Evolutionary conservation across 768 basidiomycete species (phyloP).

Genomic region (Krasilnikovozyma curviuscula): DNA sequence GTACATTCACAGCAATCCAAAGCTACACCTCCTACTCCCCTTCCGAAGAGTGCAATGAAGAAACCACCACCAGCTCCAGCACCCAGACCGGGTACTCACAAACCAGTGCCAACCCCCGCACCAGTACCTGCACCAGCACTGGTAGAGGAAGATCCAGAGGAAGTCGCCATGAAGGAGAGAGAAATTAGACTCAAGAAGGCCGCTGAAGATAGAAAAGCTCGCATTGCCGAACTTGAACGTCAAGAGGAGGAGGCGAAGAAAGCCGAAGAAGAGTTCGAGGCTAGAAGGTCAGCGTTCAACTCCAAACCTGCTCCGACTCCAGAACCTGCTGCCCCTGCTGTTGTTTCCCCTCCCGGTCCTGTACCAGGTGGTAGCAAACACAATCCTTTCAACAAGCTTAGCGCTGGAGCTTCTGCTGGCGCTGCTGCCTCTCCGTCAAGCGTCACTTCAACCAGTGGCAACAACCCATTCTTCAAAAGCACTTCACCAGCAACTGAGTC

Average conservation of each 20-base stretch:
- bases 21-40: constrained; percentile 26
- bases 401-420: constrained; percentile 22
- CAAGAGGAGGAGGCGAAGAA: constrained; percentile 51
- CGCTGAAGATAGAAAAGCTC: constrained; percentile 43
- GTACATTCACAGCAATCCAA: constrained; percentile 14
- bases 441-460: constrained; percentile 31
- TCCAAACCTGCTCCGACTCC: constrained; percentile 13
- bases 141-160: constrained; percentile 52
- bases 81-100: constrained; percentile 13
- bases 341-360: constrained; percentile 19
- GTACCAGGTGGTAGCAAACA: constrained; percentile 10
- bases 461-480: constrained; percentile 56
- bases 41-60: constrained; percentile 24
- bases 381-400: constrained; percentile 51
- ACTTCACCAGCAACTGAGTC: constrained; percentile 3
- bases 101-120: constrained; percentile 24
- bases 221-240: constrained; percentile 37
- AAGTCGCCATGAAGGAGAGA: constrained; percentile 44
- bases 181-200: constrained; percentile 55
- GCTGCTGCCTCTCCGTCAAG: constrained; percentile 26
- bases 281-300: constrained; percentile 10
- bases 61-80: constrained; percentile 28
- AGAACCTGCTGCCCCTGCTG: constrained; percentile 27
- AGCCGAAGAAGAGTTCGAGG: constrained; percentile 30
- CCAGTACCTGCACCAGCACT: constrained; percentile 25